Base-by-base conservation (phyloP, 108 stramenopile species). In the Cyclotella baltica region DNA sequence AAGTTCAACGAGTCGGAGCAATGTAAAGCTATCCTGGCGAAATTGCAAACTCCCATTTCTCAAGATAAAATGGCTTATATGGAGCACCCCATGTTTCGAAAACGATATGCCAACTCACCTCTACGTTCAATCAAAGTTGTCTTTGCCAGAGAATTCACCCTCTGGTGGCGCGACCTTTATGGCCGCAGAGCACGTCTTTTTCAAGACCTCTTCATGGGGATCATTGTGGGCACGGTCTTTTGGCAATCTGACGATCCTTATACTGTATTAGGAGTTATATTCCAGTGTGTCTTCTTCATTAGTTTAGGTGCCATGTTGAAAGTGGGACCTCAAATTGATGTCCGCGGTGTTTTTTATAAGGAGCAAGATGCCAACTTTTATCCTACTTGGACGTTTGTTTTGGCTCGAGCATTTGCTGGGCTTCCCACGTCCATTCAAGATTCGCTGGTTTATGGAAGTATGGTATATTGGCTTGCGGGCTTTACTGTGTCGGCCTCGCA, bases 301-400 rank as follows among this genome's bases (percentile, higher is more conserved):
- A 75, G 77, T 35, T 29, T 91, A 55, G 87, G 88, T 20, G 89
- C 85, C 3, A 88, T 95, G 87, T 61, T 87, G 19, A 87, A 86
- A 62, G 70, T 97, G n/a, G 68, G 88, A 20, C 76, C 81, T n/a
- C 88, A 92, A 48, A 89, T 92, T 67, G 79, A 85, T 36, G 66
- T 67, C 23, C 85, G 96, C 15, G 70, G 76, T 15, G 81, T 95
- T 16, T 89, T 96, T 37, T 93, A 97, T 87, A 96, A 97, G 72
- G 96, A 96, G 57, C 87, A 85, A 35, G 89, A 91, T 68, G 87
- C 92, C 0, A 87, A 88, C 48, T 96, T 97, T 67, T 95, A 91
- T 67, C 95, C 93, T 31, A 91, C 94, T 27, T 85, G 85, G 80
- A 72, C 83, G 11, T 89, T 77, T 65, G 87, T 89, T 20, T 35